These are phyloP conservation scores for Paecilomyces formosus DNA, from an alignment of 2,329 filamentous ascomycete species.

Conservation along the genomic window DNA sequence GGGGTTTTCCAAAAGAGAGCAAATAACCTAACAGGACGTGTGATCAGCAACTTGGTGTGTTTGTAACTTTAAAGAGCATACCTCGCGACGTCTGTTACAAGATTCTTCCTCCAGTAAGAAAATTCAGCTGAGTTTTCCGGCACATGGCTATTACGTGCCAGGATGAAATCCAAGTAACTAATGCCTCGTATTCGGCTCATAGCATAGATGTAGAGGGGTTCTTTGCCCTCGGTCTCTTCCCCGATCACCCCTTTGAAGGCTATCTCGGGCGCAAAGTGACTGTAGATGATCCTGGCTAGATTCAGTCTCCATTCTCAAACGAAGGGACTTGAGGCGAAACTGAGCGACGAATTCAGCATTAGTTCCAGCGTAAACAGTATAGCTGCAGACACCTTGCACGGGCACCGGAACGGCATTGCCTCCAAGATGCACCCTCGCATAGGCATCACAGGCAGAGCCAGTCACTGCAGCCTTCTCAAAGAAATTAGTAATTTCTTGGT, in stretches of 20 bases:
- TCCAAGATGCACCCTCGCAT: constrained; percentile 21
- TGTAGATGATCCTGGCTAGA: constrained; percentile 25
- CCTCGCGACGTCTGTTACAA: constrained; percentile 28
- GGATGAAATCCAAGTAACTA: constrained; percentile 30
- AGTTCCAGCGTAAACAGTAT: constrained; percentile 32
- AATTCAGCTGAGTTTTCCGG: constrained; percentile 27
- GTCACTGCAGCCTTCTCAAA: constrained; percentile 12
- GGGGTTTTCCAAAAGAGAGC: constrained; percentile 31
- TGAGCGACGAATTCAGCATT: constrained; percentile 28
- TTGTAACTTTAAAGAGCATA: constrained; percentile 4
- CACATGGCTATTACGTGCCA: constrained; percentile 19
- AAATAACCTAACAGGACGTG: constrained; percentile 28
- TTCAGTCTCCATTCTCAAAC: constrained; percentile 23
- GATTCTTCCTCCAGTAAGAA: constrained; percentile 25
- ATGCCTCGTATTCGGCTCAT: constrained; percentile 27
- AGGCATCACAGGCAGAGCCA: constrained; percentile 13
- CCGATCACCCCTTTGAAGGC: constrained; percentile 23
- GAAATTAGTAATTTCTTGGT: constrained; percentile 12
- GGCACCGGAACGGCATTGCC: constrained; percentile 23
- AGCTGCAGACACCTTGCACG: constrained; percentile 33
- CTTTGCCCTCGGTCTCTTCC: constrained; percentile 15
- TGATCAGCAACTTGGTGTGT: constrained; percentile 1
- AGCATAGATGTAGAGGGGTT: constrained; percentile 30
- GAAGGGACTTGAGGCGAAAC: constrained; percentile 30
- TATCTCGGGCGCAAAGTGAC: constrained; percentile 18